Percentiles rank a stretch among this genome's conserved stretches.
Conservation (phyloP, 352 stramenopile genomes). For the Globisporangium megalacanthum region DNA sequence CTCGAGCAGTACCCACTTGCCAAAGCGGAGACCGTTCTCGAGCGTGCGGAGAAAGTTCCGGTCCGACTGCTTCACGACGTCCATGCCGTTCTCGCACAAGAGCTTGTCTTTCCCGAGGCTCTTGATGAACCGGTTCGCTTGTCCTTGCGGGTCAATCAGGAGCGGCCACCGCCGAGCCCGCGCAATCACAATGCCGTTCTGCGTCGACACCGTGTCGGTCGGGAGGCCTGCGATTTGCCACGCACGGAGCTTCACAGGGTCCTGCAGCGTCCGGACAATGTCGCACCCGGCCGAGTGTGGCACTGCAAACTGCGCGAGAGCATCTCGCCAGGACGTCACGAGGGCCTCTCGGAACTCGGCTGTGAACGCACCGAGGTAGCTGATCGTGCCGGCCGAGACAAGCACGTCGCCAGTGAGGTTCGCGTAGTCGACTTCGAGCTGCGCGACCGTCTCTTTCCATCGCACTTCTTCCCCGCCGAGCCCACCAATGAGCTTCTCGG, state of each 20-base stretch:
- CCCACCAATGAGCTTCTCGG: slow-evolving; percentile 78
- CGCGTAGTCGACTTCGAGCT: slow-evolving; percentile 67
- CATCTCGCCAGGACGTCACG: slow-evolving; percentile 59
- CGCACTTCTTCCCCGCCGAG: slow-evolving; percentile 80
- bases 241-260: slow-evolving; percentile 83
- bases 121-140: slow-evolving; percentile 91
- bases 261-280: slow-evolving; percentile 79
- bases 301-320: slow-evolving; percentile 48
- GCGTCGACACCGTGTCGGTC: slow-evolving; percentile 87
- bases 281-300: slow-evolving; percentile 81
- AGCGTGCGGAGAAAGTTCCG: slow-evolving; percentile 84
- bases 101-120: slow-evolving; percentile 83
- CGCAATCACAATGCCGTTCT: slow-evolving; percentile 93
- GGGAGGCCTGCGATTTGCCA: slow-evolving; percentile 88
- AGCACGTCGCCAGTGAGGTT: slow-evolving; percentile 85
- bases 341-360: slow-evolving; percentile 77
- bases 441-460: slow-evolving; percentile 79
- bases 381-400: slow-evolving; percentile 82
- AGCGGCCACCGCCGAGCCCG: slow-evolving; percentile 81
- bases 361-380: slow-evolving; percentile 85
- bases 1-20: slow-evolving; percentile 89
- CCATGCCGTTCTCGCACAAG: slow-evolving; percentile 87
- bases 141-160: slow-evolving; percentile 89
- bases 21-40: slow-evolving; percentile 89
- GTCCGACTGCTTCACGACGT: slow-evolving; percentile 89